A percentile compares a stretch with the other conserved stretches of the same genome.
These are phyloP conservation scores for Ogataea trehaloabstinens DNA, from an alignment of 805 yeast genomes.

Conservation along the genomic window DNA sequence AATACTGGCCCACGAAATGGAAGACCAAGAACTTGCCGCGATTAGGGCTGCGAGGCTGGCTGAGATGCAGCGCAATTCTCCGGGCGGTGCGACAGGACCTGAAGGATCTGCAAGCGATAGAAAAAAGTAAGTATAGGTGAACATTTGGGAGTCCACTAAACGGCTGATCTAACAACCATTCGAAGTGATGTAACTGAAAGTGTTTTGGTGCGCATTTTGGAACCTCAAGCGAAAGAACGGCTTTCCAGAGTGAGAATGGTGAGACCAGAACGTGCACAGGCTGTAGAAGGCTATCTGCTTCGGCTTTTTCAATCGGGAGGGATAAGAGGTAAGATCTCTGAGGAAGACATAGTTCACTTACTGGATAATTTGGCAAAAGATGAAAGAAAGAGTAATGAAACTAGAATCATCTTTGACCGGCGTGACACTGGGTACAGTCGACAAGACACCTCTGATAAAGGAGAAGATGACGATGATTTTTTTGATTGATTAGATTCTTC, in stretches of 20 bases:
- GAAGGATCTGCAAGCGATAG: slow-evolving; percentile 11
- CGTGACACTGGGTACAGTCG: slow-evolving; percentile 23
- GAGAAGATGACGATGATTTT: slow-evolving; percentile 31
- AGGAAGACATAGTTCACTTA: slow-evolving; percentile 77
- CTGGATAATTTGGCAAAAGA: slow-evolving; percentile 80
- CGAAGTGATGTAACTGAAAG: slow-evolving; percentile 25
- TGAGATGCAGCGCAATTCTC: slow-evolving; percentile 66
- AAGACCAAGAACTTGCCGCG: slow-evolving; percentile 82
- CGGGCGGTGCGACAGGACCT: slow-evolving; percentile 23
- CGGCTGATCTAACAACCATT: too few species aligned
- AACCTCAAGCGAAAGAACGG: slow-evolving; percentile 84
- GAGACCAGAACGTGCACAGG: slow-evolving; percentile 84
- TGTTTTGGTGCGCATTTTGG: slow-evolving; percentile 65
- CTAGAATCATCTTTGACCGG: slow-evolving; percentile 65
- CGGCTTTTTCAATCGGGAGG: slow-evolving; percentile 77
- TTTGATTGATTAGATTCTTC: slow-evolving; percentile 28
- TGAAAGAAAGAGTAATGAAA: slow-evolving; percentile 54
- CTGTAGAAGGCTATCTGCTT: slow-evolving; percentile 78
- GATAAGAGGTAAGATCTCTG: slow-evolving; percentile 68
- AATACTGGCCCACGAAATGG: too few species aligned
- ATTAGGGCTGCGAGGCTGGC: slow-evolving; percentile 89
- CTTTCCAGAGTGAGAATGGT: slow-evolving; percentile 84
- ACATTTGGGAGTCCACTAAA: background rate
- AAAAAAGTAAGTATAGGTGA: slow-evolving; percentile 13
- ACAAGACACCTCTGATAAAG: slow-evolving; percentile 9